phyloP scores from a whole-genome alignment of 345 rosid species.

The Linum usitatissimum region DNA sequence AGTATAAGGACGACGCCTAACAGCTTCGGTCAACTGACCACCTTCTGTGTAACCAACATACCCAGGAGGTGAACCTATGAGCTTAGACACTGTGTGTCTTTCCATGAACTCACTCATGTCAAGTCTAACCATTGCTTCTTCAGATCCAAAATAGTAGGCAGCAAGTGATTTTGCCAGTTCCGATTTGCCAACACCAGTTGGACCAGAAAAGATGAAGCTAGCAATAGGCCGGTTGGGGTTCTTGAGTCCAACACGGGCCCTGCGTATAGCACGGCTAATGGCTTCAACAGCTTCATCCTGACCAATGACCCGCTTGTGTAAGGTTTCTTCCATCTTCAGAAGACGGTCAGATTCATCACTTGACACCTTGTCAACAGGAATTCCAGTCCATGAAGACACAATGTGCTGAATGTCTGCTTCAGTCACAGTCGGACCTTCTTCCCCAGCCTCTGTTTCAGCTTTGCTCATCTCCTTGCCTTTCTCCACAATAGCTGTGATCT shows the following conservation, averaged over 20 bases:
- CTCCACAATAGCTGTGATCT: constrained; percentile 66
- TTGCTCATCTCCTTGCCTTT: constrained; percentile 93
- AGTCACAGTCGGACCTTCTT: constrained; percentile 16
- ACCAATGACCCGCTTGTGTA: constrained; percentile 27
- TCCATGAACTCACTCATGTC: constrained; percentile 76
- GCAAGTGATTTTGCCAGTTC: constrained; percentile 57
- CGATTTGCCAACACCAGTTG: constrained; percentile 57
- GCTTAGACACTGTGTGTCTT: constrained; percentile 49
- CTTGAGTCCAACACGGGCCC: constrained; percentile 53
- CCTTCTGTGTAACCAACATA: constrained; percentile 49
- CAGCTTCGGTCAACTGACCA: constrained; percentile 56
- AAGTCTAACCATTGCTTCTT: constrained; percentile 51
- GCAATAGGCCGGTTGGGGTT: constrained; percentile 56
- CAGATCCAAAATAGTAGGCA: constrained; percentile 43
- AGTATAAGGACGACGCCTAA: constrained; percentile 41
- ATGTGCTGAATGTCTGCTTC: constrained; percentile 25
- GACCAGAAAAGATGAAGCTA: constrained; percentile 54
- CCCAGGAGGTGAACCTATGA: constrained; percentile 58
- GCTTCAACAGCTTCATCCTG: constrained; percentile 37
- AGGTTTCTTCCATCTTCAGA: constrained; percentile 24
- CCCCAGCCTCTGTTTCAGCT: constrained; percentile 86
- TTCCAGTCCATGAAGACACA: constrained; percentile 34
- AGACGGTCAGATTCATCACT: constrained; percentile 26
- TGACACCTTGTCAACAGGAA: constrained; percentile 35
- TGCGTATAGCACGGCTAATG: constrained; percentile 46